Evolutionary conservation across 352 stramenopile species (phyloP), one percentile per base, ranked within the genome.

Genomic region (Thalassiosira exigua): DNA sequence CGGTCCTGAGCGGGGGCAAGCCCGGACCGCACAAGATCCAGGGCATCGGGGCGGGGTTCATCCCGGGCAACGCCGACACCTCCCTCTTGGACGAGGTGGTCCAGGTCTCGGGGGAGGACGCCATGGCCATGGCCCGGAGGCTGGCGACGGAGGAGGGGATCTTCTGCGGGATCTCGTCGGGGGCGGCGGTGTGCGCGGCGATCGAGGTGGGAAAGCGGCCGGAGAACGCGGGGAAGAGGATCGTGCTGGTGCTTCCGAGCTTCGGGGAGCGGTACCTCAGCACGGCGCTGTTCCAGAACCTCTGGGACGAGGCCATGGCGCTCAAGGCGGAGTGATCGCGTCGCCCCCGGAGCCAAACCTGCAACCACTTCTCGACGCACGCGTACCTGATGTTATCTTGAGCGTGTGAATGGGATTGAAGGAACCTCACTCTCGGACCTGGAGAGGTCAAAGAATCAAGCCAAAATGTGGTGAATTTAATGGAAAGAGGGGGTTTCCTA

Each of bases 31-130:
- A 98, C 93, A 80, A 98, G 54, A 97, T 97, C 44, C 96, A 98
- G 85, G 96, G 96, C 22, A 96, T 98, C 50, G 96, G 95, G 4
- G 91, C 97, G 2, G 89, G 94, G 26, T 96, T 96, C 22, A 93
- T 98, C 59, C 97, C 95, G 11, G 92, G 93, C 24, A 98, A 98
- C 86, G 93, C 96, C 48, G 94, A 95, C 65, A 89, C 95, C n/a
- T 86, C 68, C 0, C 80, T 96, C 24, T 84, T 98, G 2, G 96
- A 98, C 80, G 90, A 94, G 69, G 95, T 96, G 26, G 91, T 98
- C 79, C 94, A 94, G 57, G 95, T 95, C 44, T 93, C 93, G 0
- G 96, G 97, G 70, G 91, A 97, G 58, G 95, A 98, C 85, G 95
- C 96, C 52, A 96, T 98, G 44, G 91, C 95, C 62, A 98, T 98